A percentile compares a stretch with the other conserved stretches of the same genome.
Evolutionary conservation across 148 eudicot species (phyloP).

Genomic region (Cornus kousa): DNA sequence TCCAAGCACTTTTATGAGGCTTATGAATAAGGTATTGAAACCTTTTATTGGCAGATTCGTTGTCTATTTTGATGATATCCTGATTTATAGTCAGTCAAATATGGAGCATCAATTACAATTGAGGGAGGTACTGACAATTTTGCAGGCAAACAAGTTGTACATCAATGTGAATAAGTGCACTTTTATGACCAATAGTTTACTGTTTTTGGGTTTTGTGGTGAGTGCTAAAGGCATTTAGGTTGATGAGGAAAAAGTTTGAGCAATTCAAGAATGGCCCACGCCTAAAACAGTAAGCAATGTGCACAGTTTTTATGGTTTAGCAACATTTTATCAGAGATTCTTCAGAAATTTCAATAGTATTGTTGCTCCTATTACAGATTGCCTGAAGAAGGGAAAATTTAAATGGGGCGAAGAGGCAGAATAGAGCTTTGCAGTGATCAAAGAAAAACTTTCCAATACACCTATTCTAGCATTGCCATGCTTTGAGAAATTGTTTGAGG

Average conservation of each 20-base stretch:
- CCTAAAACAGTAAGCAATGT: not conserved
- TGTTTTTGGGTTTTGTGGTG: not conserved
- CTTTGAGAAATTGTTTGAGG: no score
- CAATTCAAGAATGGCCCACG: conserved; percentile 5
- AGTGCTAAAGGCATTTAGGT: no score
- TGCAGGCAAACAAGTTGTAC: no score
- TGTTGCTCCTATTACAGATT: conserved; percentile 5
- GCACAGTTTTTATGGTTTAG: conserved; percentile 1
- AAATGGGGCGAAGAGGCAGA: not conserved
- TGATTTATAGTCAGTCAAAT: not conserved
- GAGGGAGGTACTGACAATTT: not conserved
- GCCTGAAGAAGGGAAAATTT: conserved; percentile 1
- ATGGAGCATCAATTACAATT: no score
- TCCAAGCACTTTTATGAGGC: not conserved
- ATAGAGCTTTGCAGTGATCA: no score
- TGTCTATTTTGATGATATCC: not conserved
- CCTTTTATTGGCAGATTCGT: not conserved
- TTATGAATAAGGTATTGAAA: not conserved
- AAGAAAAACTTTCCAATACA: not conserved
- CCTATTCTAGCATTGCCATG: not conserved
- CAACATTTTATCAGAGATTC: no score
- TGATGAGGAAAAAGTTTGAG: no score
- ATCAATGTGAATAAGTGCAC: not conserved
- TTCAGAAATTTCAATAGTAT: not conserved
- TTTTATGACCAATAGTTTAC: not conserved